phyloP scores from a whole-genome alignment of 805 yeast species.

The Wickerhamomyces strasburgensis region DNA sequence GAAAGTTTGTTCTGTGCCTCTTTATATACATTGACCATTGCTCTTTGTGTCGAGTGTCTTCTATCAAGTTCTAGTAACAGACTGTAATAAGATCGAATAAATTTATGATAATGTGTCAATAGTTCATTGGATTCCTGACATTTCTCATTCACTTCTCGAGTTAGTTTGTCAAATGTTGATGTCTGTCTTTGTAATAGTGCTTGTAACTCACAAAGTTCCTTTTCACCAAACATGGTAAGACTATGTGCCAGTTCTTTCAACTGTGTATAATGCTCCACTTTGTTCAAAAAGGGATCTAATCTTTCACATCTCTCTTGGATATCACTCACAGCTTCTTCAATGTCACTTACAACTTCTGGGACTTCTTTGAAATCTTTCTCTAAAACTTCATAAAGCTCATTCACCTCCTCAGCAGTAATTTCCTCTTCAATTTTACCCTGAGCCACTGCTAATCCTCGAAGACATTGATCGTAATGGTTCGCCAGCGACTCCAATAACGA shows the following conservation, averaged over 20 bases:
- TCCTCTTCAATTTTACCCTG: constrained; percentile 28
- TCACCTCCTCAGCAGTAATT: constrained; percentile 26
- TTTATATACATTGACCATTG: constrained; percentile 36
- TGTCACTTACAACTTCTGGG: constrained; percentile 47
- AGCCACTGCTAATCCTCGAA: constrained; percentile 36
- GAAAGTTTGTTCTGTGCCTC: constrained; percentile 38
- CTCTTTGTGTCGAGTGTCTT: constrained; percentile 36
- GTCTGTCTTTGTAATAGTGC: constrained; percentile 10
- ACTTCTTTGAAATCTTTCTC: constrained; percentile 51
- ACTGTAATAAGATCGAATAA: constrained; percentile 46
- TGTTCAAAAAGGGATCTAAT: constrained; percentile 28
- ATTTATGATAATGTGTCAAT: constrained; percentile 45
- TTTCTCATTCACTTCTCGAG: constrained; percentile 10
- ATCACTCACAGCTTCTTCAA: constrained; percentile 34
- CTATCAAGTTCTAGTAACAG: constrained; percentile 50
- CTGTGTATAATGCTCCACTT: constrained; percentile 24
- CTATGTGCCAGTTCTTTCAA: constrained; percentile 19
- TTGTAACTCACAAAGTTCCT: constrained; percentile 9
- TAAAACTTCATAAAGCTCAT: constrained; percentile 42
- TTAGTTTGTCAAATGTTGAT: constrained; percentile 7
- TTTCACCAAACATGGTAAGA: constrained; percentile 23
- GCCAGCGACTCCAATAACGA: constrained; percentile 65
- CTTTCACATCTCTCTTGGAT: constrained; percentile 19
- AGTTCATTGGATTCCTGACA: constrained; percentile 29
- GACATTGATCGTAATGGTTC: constrained; percentile 78